A percentile compares a stretch with the other conserved stretches of the same genome.
phyloP scores from a whole-genome alignment of 202 grass and related monocot species.

The Cymbopogon flexuosus region DNA sequence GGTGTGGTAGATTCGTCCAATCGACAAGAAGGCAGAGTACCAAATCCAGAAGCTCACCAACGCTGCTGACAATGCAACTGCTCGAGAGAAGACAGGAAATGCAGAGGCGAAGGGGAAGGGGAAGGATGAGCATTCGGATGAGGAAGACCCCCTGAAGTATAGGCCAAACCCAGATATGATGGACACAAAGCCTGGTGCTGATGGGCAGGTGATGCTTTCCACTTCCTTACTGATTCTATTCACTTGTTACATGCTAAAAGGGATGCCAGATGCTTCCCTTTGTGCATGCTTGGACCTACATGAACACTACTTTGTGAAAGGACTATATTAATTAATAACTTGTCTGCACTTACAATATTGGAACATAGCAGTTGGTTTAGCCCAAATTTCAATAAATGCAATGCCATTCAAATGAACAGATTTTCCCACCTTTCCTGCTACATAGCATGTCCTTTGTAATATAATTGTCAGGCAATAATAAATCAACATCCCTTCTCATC shows the following conservation, averaged over 20 bases:
- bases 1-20: slow-evolving; percentile 47
- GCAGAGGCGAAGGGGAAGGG: slow-evolving; percentile 40
- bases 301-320: neutral
- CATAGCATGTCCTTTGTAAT: neutral
- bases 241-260: neutral
- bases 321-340: neutral
- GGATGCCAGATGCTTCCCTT: neutral
- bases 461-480: neutral
- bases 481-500: neutral
- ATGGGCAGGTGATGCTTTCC: slow-evolving; percentile 27
- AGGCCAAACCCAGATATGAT: slow-evolving; percentile 68
- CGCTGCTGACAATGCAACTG: slow-evolving; percentile 39
- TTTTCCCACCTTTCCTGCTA: neutral
- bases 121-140: slow-evolving; percentile 32
- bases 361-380: neutral
- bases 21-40: slow-evolving; percentile 90
- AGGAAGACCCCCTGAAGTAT: slow-evolving; percentile 59
- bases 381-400: neutral
- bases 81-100: slow-evolving; percentile 32
- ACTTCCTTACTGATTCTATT: neutral
- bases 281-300: neutral
- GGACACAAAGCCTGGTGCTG: slow-evolving; percentile 29
- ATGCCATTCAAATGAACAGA: neutral
- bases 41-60: slow-evolving; percentile 84
- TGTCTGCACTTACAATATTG: neutral